Conservation (phyloP, 2,329 filamentous ascomycete species). For the Tricladium varicosporioides region DNA sequence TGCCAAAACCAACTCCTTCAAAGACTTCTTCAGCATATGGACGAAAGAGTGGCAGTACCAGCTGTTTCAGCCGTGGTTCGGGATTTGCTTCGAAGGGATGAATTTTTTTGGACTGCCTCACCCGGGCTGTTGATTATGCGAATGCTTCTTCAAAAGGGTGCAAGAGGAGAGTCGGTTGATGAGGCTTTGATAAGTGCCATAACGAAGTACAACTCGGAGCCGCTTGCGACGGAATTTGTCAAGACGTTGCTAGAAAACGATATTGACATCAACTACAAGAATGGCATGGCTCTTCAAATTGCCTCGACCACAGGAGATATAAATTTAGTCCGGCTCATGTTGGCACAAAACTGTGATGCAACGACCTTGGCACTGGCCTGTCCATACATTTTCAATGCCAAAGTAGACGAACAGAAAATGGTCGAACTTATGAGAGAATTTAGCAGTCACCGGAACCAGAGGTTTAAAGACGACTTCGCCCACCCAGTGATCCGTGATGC, state of each 20-base stretch:
- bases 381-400: conserved; percentile 49
- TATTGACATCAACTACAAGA: conserved; percentile 17
- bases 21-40: conserved; percentile 14
- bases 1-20: conserved; percentile 9
- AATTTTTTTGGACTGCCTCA: conserved; percentile 14
- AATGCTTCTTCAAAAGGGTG: conserved; percentile 19
- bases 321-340: conserved; percentile 48
- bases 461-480: conserved; percentile 50
- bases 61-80: conserved; percentile 16
- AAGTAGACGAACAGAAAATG: conserved; percentile 49
- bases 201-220: conserved; percentile 2
- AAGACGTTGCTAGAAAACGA: conserved; percentile 38
- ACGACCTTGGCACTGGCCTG: conserved; percentile 51
- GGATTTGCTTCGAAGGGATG: conserved; percentile 4
- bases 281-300: conserved; percentile 19
- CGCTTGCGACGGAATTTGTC: conserved; percentile 42
- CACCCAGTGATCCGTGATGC: conserved; percentile 40
- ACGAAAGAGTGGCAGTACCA: conserved; percentile 1
- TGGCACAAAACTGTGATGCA: conserved; percentile 45
- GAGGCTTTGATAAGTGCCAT: conserved; percentile 20
- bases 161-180: conserved; percentile 19
- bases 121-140: conserved; percentile 31
- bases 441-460: conserved; percentile 40
- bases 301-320: conserved; percentile 48
- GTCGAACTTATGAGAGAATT: conserved; percentile 51